These are phyloP conservation scores for Tylopilus felleus DNA, from an alignment of 768 basidiomycete genomes.

Conservation along the genomic window DNA sequence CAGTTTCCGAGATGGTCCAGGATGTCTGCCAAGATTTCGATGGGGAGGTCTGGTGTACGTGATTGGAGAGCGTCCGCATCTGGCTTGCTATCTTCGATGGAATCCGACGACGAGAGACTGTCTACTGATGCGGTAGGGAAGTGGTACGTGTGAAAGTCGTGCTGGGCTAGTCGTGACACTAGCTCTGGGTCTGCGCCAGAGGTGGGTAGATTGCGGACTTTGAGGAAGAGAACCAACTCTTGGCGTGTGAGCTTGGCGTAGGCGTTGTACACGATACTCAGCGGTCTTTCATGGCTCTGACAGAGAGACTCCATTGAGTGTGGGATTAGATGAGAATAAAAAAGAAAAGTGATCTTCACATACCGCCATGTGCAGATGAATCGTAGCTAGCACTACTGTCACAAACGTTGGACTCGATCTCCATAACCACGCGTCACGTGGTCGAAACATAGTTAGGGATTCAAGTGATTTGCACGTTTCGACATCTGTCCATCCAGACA, in stretches of 20 bases:
- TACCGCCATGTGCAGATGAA: no score
- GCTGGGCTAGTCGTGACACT: conserved; percentile 66
- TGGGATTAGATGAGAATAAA: no score
- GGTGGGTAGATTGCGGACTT: conserved; percentile 65
- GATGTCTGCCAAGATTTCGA: conserved; percentile 74
- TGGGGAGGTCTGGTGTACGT: conserved; percentile 59
- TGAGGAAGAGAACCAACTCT: conserved; percentile 73
- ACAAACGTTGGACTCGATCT: no score
- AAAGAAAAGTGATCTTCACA: no score
- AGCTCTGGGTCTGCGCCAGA: conserved; percentile 62
- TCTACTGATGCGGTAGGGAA: conserved; percentile 39
- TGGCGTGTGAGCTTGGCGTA: conserved; percentile 64
- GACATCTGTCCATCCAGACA: no score
- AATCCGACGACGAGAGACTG: conserved; percentile 24
- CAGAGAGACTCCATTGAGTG: no score
- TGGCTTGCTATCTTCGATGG: conserved; percentile 19
- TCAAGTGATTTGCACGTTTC: no score
- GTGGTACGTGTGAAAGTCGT: conserved; percentile 73
- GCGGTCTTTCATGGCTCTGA: conserved; percentile 27
- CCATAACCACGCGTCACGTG: no score
- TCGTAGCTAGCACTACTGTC: no score
- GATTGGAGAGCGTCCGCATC: conserved; percentile 31
- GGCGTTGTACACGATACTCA: conserved; percentile 56
- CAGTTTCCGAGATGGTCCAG: conserved; percentile 79
- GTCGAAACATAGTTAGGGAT: no score